phyloP scores from a whole-genome alignment of 2,329 filamentous ascomycete species.

The Colletotrichum gloeosporioides region DNA sequence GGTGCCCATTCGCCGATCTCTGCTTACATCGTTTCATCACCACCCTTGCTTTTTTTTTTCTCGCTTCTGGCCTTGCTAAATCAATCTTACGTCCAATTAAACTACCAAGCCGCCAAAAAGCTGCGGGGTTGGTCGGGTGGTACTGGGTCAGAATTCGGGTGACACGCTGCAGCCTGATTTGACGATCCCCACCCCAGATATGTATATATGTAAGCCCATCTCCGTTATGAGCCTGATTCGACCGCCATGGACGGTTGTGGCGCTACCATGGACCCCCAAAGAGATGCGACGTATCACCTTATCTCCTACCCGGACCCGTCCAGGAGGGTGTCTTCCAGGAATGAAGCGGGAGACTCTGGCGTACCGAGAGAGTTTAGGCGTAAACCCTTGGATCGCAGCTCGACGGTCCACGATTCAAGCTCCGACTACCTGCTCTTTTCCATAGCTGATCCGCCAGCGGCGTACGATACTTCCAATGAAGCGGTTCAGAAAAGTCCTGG shows the following conservation, averaged over 20 bases:
- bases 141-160: not conserved
- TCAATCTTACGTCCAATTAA: not conserved
- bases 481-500: not conserved
- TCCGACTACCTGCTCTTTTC: not conserved
- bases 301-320: not conserved
- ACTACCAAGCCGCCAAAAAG: not conserved
- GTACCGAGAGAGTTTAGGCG: not conserved
- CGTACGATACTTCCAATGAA: not conserved
- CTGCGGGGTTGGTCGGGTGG: not conserved
- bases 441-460: not conserved
- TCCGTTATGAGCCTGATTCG: not conserved
- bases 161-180: not conserved
- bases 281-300: not conserved
- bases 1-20: not conserved
- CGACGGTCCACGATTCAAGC: not conserved
- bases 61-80: not conserved
- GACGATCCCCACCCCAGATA: not conserved
- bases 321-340: not conserved
- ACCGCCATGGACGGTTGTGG: not conserved
- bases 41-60: not conserved
- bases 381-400: not conserved
- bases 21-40: not conserved
- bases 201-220: not conserved
- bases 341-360: not conserved
- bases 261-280: not conserved